Evolutionary conservation across 208 protist species (phyloP).

Genomic region (Leishmania martiniquensis): DNA sequence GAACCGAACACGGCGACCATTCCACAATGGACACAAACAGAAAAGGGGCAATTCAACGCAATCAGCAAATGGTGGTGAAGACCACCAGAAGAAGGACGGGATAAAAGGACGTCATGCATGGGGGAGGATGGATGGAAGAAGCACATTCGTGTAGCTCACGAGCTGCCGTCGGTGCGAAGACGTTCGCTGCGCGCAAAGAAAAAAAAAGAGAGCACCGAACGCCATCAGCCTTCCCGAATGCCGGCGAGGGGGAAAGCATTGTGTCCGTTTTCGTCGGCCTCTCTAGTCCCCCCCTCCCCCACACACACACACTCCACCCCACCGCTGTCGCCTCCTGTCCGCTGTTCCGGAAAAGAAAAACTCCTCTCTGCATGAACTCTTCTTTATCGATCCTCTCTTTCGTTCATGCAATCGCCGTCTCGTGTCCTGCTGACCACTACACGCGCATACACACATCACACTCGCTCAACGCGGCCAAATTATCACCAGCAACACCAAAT

Average conservation of each 20-base stretch:
- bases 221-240: not conserved
- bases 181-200: not conserved
- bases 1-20: no score
- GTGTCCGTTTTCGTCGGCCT: no score
- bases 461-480: not conserved
- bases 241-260: not conserved
- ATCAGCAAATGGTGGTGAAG: no score
- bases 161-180: not conserved
- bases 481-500: not conserved
- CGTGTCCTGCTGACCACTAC: not conserved
- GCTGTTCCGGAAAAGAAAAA: not conserved
- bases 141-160: not conserved
- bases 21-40: no score
- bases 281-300: not conserved
- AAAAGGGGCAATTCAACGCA: no score
- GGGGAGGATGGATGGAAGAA: no score
- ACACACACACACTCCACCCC: not conserved
- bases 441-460: not conserved
- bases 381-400: not conserved
- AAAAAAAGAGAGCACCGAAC: not conserved
- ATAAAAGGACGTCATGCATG: no score
- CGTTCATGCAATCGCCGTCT: not conserved
- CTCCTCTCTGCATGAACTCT: not conserved
- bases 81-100: no score
- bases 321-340: not conserved